Percentiles rank a stretch among this genome's conserved stretches.
Evolutionary conservation across 176 grass and related monocot genomes (phyloP).

Genomic region (Musa troglodytarum): DNA sequence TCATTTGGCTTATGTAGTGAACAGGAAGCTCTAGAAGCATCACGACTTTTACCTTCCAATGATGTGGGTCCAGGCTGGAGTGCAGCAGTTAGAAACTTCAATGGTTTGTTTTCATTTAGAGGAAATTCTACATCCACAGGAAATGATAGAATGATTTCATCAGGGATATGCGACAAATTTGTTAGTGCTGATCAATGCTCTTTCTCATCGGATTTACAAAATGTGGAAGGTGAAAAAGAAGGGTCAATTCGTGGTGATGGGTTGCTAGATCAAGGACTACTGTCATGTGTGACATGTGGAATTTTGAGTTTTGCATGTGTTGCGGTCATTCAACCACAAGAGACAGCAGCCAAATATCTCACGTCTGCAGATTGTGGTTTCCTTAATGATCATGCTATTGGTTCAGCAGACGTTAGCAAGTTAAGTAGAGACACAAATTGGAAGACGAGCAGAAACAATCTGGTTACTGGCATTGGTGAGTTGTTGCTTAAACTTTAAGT

Average conservation of each 20-base stretch:
- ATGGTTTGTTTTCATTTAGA: conserved; percentile 27
- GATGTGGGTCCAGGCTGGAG: conserved; percentile 25
- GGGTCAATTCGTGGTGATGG: conserved; percentile 31
- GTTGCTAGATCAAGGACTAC: conserved; percentile 76
- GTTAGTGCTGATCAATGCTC: conserved; percentile 29
- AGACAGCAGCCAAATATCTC: conserved; percentile 59
- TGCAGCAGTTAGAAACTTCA: conserved; percentile 23
- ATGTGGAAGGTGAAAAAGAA: conserved; percentile 27
- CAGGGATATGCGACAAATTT: conserved; percentile 46
- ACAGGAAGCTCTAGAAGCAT: conserved; percentile 33
- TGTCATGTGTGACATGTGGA: conserved; percentile 90
- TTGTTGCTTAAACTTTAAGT: neutral
- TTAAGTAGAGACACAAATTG: conserved; percentile 33
- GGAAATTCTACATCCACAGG: conserved; percentile 26
- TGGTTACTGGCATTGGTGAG: conserved; percentile 52
- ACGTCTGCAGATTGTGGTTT: conserved; percentile 41
- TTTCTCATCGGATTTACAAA: conserved; percentile 44
- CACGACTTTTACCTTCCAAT: conserved; percentile 25
- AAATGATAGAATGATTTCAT: conserved; percentile 40
- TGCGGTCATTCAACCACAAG: conserved; percentile 80
- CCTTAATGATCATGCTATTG: conserved; percentile 25
- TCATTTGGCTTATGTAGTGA: conserved; percentile 37
- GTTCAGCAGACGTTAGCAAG: conserved; percentile 39
- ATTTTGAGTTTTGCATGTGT: conserved; percentile 95
- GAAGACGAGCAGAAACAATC: conserved; percentile 24